Evolutionary conservation across 176 grass and related monocot genomes (phyloP).

Genomic region (Themeda triandra): DNA sequence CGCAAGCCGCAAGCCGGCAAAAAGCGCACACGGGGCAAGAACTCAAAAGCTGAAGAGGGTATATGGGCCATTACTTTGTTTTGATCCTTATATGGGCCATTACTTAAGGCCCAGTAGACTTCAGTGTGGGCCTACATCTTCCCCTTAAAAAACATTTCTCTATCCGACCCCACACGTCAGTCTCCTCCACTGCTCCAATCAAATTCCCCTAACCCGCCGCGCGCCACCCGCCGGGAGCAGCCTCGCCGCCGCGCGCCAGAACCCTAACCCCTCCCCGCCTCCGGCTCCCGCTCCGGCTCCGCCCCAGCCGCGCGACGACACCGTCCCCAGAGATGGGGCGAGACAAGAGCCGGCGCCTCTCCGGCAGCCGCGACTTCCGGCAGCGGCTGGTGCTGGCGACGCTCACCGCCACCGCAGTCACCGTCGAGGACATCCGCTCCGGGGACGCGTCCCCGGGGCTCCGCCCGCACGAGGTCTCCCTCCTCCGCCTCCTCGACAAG

Average conservation of each 20-base stretch:
- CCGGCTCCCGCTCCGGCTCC: not conserved
- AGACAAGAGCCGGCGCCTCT: constrained; percentile 35
- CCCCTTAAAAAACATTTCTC: not conserved
- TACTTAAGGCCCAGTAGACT: no score
- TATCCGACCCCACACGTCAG: not conserved
- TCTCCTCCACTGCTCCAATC: not conserved
- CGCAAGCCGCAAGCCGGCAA: no score
- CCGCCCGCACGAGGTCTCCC: not conserved
- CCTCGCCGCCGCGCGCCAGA: constrained; percentile 15
- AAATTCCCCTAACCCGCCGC: not conserved
- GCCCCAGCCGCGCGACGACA: not conserved
- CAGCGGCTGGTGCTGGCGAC: constrained; percentile 77
- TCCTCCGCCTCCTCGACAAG: constrained; percentile 45
- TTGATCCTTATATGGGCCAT: no score
- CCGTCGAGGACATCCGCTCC: constrained; percentile 70
- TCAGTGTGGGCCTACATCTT: no score
- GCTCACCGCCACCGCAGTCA: constrained; percentile 53
- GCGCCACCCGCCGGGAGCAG: not conserved
- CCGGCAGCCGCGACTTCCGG: constrained; percentile 58
- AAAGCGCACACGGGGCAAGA: no score
- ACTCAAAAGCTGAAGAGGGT: no score
- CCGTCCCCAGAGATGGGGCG: constrained; percentile 23
- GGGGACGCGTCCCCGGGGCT: constrained; percentile 64
- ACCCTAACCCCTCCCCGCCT: constrained; percentile 14
- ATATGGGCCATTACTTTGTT: no score